Conservation (phyloP, 306 rosid species). For the Inga oerstediana region DNA sequence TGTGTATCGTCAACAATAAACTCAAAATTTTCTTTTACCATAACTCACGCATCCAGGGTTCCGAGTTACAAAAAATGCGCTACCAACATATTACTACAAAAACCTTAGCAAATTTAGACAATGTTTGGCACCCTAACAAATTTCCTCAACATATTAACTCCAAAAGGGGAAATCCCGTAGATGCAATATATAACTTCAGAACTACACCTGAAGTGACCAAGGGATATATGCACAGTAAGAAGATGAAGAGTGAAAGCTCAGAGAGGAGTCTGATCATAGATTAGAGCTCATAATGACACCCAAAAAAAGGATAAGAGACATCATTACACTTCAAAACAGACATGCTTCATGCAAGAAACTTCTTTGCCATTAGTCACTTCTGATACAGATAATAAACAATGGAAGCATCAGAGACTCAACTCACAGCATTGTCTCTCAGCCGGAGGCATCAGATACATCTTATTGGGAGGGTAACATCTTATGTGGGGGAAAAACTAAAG, state of each 20-base stretch:
- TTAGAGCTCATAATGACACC: neutral
- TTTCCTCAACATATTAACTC: neutral
- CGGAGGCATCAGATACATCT: constrained; percentile 5
- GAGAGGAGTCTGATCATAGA: neutral
- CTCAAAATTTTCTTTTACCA: no score
- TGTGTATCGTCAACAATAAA: neutral
- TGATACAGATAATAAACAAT: neutral
- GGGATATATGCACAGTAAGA: neutral
- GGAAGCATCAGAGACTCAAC: constrained; percentile 15
- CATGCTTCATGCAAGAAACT: neutral
- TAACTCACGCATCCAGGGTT: no score
- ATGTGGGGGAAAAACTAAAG: neutral
- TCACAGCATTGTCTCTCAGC: constrained; percentile 6
- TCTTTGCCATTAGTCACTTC: neutral
- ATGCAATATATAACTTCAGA: neutral
- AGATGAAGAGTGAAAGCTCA: neutral
- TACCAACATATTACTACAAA: no score
- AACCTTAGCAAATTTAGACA: neutral
- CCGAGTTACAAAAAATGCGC: no score
- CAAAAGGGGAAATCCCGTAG: neutral
- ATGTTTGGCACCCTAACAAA: neutral
- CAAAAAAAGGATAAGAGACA: neutral
- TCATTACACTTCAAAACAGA: neutral
- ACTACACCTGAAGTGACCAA: neutral
- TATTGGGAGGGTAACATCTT: constrained; percentile 3